phyloP scores from a whole-genome alignment of 176 grass and related monocot species.

The Avena sativa region DNA sequence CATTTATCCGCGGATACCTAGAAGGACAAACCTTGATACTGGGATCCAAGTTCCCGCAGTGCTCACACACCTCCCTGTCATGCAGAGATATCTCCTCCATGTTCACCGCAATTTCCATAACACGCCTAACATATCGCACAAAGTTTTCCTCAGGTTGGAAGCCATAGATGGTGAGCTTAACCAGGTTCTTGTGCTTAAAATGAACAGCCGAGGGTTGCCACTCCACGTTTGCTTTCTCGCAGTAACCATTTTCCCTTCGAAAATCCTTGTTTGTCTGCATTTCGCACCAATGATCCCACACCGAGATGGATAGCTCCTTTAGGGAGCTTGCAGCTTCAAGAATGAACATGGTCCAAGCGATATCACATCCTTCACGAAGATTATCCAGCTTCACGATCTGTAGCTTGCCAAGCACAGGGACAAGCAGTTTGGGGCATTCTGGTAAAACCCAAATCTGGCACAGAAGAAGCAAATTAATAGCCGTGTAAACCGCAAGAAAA shows the following conservation, averaged over 20 bases:
- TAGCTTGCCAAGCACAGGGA: slow-evolving; percentile 8
- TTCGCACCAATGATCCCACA: background rate
- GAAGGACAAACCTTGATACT: slow-evolving; percentile 1
- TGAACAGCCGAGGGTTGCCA: background rate
- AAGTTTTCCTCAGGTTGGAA: background rate
- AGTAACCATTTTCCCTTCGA: background rate
- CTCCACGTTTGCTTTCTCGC: slow-evolving; percentile 1
- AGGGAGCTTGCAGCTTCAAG: slow-evolving; percentile 2
- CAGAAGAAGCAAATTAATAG: background rate
- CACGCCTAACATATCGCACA: background rate
- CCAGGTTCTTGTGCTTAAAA: background rate
- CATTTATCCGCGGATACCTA: background rate
- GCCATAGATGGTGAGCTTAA: slow-evolving; percentile 13
- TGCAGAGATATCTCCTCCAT: slow-evolving; percentile 21
- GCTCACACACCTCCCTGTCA: background rate
- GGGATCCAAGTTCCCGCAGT: background rate
- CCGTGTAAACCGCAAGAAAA: background rate
- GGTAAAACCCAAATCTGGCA: slow-evolving; percentile 26
- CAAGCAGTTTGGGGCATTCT: slow-evolving; percentile 16
- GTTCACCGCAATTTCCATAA: background rate
- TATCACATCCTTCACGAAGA: slow-evolving; percentile 20
- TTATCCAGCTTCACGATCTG: slow-evolving; percentile 1
- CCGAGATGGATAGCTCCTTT: background rate
- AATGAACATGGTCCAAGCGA: slow-evolving; percentile 20
- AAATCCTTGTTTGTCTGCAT: background rate